Percentiles rank a stretch among this genome's conserved stretches.
Evolutionary conservation across 78 protist genomes (phyloP).

Genomic region (Dictyostelium citrinum): DNA sequence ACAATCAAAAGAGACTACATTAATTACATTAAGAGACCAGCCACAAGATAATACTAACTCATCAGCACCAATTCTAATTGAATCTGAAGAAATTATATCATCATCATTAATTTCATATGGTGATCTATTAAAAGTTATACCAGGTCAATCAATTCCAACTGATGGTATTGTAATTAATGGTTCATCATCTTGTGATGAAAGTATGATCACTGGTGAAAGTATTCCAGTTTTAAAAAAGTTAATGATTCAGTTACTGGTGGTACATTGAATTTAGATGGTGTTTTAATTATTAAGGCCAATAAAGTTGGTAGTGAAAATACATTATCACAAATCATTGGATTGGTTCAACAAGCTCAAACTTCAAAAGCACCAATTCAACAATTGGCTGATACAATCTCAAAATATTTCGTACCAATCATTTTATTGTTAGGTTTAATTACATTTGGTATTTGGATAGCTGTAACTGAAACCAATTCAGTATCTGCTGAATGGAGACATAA

Average conservation of each 20-base stretch:
- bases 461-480: conserved; percentile 13
- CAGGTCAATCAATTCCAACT: conserved; percentile 81
- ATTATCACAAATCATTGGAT: conserved; percentile 83
- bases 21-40: background rate
- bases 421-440: conserved; percentile 80
- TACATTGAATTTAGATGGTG: conserved; percentile 84
- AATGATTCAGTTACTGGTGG: conserved; percentile 93
- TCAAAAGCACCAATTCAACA: conserved; percentile 84
- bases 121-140: conserved; percentile 82
- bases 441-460: conserved; percentile 83
- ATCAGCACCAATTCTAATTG: background rate
- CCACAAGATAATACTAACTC: background rate
- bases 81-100: conserved; percentile 51
- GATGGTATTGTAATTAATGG: conserved; percentile 86
- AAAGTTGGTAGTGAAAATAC: conserved; percentile 86
- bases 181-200: conserved; percentile 84
- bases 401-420: conserved; percentile 91
- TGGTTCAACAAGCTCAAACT: conserved; percentile 95
- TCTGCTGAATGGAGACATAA: conserved; percentile 49
- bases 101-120: conserved; percentile 68
- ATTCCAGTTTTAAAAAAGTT: conserved; percentile 75
- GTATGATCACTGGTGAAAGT: conserved; percentile 95
- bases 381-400: conserved; percentile 88
- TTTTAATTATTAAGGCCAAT: conserved; percentile 60
- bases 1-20: conserved; percentile 64